phyloP scores from a whole-genome alignment of 805 yeast species.

The Millerozyma miso region DNA sequence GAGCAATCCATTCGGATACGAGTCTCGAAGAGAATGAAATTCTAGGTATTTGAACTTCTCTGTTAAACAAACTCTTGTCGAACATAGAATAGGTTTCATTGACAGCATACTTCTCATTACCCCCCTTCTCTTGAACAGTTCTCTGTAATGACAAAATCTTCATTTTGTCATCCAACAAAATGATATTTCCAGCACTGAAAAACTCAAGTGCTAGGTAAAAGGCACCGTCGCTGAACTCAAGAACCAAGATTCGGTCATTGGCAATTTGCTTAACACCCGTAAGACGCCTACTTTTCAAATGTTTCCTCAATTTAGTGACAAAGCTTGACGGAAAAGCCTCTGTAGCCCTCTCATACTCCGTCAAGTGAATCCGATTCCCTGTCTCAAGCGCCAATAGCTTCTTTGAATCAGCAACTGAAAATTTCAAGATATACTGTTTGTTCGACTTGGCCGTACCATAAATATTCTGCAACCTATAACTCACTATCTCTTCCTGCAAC shows the following conservation, averaged over 20 bases:
- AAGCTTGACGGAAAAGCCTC: slow-evolving; percentile 82
- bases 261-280: slow-evolving; percentile 70
- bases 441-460: slow-evolving; percentile 72
- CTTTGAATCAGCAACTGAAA: slow-evolving; percentile 80
- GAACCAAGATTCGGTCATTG: slow-evolving; percentile 76
- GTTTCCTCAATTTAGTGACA: slow-evolving; percentile 82
- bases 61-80: slow-evolving; percentile 45
- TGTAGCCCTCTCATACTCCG: slow-evolving; percentile 77
- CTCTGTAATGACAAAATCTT: slow-evolving; percentile 74
- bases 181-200: slow-evolving; percentile 90
- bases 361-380: slow-evolving; percentile 75
- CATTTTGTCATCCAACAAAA: slow-evolving; percentile 64
- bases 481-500: slow-evolving; percentile 50
- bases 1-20: slow-evolving; percentile 37
- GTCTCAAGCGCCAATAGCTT: slow-evolving; percentile 74
- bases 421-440: slow-evolving; percentile 74
- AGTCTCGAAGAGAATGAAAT: slow-evolving; percentile 23
- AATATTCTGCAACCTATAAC: slow-evolving; percentile 76
- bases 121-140: slow-evolving; percentile 69
- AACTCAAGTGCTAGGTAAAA: slow-evolving; percentile 81
- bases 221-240: slow-evolving; percentile 80
- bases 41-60: slow-evolving; percentile 9
- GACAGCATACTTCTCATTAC: slow-evolving; percentile 62
- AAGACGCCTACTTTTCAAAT: slow-evolving; percentile 73
- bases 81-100: slow-evolving; percentile 68